Base-by-base conservation (phyloP, 176 grass and related monocot genomes). In the Avena eriantha region DNA sequence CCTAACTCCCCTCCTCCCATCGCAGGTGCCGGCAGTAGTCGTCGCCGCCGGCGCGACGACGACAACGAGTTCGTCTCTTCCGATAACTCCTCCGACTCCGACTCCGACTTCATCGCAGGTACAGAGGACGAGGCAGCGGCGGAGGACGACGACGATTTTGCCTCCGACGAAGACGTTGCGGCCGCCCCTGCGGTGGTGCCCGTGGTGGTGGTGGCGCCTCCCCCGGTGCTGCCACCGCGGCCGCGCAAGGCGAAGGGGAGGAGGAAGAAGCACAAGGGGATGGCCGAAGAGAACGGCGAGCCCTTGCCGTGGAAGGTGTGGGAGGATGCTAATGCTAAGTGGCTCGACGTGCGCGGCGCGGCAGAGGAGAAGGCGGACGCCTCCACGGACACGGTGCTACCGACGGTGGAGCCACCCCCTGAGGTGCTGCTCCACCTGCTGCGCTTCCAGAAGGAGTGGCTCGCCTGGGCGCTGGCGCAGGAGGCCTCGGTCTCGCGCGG, bases 371-470 rank as follows among this genome's bases (percentile, higher is more conserved):
- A 12, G 36, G 53, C 17, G 11, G 69, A 69, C 5, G 35, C 35
- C 36, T 14, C 66, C 34, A 34, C 43, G 21, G 5, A 8, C n/a
- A 46, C 3, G 17, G 5, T 39, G 22, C 79, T 65, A 51, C 78
- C 49, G 10, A 88, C 84, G 31, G 36, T 43, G 65, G 90, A 98
- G 8, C 92, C 96, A 22, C 84, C 85, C 21, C 76, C 87, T 16
- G 90, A 90, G 69, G 77, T 98, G 49, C 46, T 89, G 56, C 94
- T 98, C 31, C 73, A 83, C n/a, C 65, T 98, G 19, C 88, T 98
- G 35, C 87, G 97, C 50, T 98, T 98, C 88, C 97, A 96, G 67
- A 98, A 96, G 87, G 94, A 98, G 86, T 96, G 94, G 94, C 97
- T 98, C 10, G 86, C 82, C 4, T 95, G 97, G 97, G 97, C 94